Evolutionary conservation across 345 rosid genomes (phyloP).

Genomic region (Populus nigra): DNA sequence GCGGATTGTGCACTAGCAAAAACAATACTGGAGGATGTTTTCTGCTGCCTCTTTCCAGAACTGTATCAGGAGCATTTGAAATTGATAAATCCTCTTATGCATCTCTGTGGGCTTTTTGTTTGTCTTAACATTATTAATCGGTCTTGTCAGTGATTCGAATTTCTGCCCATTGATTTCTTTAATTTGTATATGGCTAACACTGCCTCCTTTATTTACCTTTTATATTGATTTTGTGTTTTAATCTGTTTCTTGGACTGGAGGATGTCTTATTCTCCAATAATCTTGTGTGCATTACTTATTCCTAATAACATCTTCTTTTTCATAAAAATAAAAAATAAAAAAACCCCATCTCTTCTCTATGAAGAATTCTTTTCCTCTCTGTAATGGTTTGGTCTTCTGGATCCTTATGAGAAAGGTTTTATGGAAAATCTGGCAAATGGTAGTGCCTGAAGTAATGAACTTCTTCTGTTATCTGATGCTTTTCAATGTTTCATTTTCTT

Average conservation of each 20-base stretch:
- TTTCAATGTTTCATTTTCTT: neutral
- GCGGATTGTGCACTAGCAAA: neutral
- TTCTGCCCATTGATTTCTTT: neutral
- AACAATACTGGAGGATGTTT: neutral
- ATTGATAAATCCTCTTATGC: neutral
- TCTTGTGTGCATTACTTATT: neutral
- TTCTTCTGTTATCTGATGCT: neutral
- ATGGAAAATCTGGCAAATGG: neutral
- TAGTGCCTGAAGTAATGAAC: neutral
- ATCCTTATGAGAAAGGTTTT: neutral
- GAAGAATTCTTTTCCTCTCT: neutral
- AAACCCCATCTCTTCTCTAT: neutral
- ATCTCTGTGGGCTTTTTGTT: neutral
- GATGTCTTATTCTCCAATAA: neutral
- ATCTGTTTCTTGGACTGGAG: neutral
- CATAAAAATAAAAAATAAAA: neutral
- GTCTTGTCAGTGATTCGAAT: neutral
- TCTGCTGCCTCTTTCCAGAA: neutral
- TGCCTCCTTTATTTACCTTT: neutral
- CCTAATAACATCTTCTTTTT: neutral
- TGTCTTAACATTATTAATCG: neutral
- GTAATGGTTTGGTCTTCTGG: neutral
- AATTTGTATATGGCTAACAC: neutral
- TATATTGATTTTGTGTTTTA: neutral
- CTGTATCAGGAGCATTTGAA: neutral